Conservation (phyloP, 306 rosid species). For the Ormosia emarginata region DNA sequence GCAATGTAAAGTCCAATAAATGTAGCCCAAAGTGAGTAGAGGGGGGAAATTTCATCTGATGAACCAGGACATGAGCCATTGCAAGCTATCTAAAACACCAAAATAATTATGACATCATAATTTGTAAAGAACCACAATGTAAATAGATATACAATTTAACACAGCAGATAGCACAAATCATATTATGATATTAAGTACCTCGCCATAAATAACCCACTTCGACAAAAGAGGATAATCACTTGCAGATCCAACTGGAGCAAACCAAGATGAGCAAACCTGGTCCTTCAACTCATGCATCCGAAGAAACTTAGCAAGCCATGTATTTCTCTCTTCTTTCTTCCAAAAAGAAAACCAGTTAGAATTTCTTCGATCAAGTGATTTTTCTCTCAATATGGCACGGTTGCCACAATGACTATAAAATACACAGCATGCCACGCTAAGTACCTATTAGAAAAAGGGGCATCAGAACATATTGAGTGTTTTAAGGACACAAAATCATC, state of each 20-base stretch:
- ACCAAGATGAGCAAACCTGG: conserved; percentile 97
- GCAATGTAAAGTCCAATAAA: conserved; percentile 97
- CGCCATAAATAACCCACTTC: conserved; percentile 97
- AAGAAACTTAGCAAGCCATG: conserved; percentile 79
- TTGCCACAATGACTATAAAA: conserved; percentile 98
- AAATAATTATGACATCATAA: conserved; percentile 8
- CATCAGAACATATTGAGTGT: conserved; percentile 29
- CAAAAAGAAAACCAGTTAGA: conserved; percentile 70
- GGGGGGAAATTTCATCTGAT: conserved; percentile 89
- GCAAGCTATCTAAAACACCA: conserved; percentile 73
- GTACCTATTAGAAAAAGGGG: conserved; percentile 55
- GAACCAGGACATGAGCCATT: conserved; percentile 84
- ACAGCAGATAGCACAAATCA: conserved; percentile 9
- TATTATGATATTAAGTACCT: conserved; percentile 48
- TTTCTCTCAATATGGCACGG: conserved; percentile 72
- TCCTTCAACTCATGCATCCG: conserved; percentile 86
- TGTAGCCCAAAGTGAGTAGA: conserved; percentile 96
- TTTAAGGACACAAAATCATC: conserved; percentile 4
- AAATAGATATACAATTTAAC: neutral
- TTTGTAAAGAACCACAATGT: neutral
- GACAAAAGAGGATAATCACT: conserved; percentile 97
- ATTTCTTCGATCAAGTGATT: conserved; percentile 44
- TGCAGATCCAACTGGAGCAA: conserved; percentile 97
- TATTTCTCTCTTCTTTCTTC: conserved; percentile 77
- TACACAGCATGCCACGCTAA: conserved; percentile 97